Conservation (phyloP, 768 basidiomycete genomes). For the Tulasnella sp. region DNA sequence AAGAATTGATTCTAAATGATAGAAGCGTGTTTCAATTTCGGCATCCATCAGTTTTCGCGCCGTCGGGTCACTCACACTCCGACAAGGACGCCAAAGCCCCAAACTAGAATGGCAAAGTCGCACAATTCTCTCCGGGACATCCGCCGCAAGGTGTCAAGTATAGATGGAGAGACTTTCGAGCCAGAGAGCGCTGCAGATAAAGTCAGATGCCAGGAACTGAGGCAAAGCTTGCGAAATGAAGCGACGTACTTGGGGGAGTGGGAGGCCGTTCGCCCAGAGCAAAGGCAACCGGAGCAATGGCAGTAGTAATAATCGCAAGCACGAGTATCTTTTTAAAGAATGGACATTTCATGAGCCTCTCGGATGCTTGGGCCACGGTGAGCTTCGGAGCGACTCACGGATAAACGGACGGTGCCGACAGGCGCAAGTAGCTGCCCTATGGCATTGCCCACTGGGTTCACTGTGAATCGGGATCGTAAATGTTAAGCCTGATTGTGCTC, state of each 20-base stretch:
- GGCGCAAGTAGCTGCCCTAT: conserved; percentile 72
- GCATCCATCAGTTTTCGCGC: neutral
- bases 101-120: conserved; percentile 18
- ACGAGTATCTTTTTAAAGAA: conserved; percentile 36
- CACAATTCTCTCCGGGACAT: conserved; percentile 66
- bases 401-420: conserved; percentile 51
- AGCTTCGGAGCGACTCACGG: conserved; percentile 46
- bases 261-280: conserved; percentile 62
- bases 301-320: conserved; percentile 68
- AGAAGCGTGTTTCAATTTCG: neutral
- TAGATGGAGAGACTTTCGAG: conserved; percentile 32
- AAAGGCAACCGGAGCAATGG: conserved; percentile 54
- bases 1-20: conserved; percentile 54
- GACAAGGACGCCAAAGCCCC: conserved; percentile 62
- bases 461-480: conserved; percentile 35
- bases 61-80: conserved; percentile 49
- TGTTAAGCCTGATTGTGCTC: neutral
- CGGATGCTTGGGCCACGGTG: neutral
- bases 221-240: neutral
- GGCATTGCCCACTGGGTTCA: conserved; percentile 71
- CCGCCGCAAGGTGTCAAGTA: conserved; percentile 36
- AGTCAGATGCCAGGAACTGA: neutral
- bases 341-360: neutral
- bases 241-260: conserved; percentile 68
- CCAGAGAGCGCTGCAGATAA: conserved; percentile 34